A percentile compares a stretch with the other conserved stretches of the same genome.
These are phyloP conservation scores for Amphibolis antarctica DNA, from an alignment of 106 monocot species.

Conservation along the genomic window DNA sequence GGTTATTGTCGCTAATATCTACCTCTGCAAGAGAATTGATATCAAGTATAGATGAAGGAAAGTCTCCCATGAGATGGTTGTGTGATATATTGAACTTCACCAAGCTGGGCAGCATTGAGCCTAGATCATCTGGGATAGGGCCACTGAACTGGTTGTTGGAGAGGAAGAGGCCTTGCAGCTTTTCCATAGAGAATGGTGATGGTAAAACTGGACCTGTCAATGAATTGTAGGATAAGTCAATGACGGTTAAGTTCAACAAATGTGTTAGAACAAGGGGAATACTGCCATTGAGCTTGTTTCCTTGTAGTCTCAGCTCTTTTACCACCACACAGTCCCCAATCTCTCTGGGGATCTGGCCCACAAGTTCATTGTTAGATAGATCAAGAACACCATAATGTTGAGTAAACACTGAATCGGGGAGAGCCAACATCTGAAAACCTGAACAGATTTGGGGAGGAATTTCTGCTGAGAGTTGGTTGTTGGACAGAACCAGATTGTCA, in stretches of 20 bases:
- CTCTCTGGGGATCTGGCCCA: slow-evolving; percentile 48
- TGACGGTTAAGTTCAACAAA: slow-evolving; percentile 44
- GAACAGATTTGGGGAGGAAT: slow-evolving; percentile 63
- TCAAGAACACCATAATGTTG: slow-evolving; percentile 89
- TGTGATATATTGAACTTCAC: slow-evolving; percentile 77
- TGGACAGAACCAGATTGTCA: slow-evolving; percentile 63
- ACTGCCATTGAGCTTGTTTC: slow-evolving; percentile 62
- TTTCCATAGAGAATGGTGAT: slow-evolving; percentile 23
- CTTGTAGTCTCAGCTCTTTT: slow-evolving; percentile 53
- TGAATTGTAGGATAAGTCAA: slow-evolving; percentile 71
- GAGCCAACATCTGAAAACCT: slow-evolving; percentile 47
- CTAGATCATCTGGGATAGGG: slow-evolving; percentile 45
- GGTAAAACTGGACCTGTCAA: slow-evolving; percentile 42
- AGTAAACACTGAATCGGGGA: slow-evolving; percentile 67
- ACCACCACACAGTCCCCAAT: slow-evolving; percentile 48
- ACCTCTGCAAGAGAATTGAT: slow-evolving; percentile 49
- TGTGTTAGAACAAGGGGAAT: slow-evolving; percentile 54
- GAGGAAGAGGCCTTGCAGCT: slow-evolving; percentile 67
- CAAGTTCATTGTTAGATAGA: slow-evolving; percentile 56
- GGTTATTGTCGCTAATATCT: slow-evolving; percentile 47
- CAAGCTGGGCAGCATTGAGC: slow-evolving; percentile 49
- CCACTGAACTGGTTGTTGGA: slow-evolving; percentile 66
- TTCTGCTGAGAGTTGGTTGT: slow-evolving; percentile 51
- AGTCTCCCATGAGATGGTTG: slow-evolving; percentile 44
- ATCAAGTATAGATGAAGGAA: slow-evolving; percentile 48